Conservation (phyloP, 805 yeast species). For the Barnettozyma californica region DNA sequence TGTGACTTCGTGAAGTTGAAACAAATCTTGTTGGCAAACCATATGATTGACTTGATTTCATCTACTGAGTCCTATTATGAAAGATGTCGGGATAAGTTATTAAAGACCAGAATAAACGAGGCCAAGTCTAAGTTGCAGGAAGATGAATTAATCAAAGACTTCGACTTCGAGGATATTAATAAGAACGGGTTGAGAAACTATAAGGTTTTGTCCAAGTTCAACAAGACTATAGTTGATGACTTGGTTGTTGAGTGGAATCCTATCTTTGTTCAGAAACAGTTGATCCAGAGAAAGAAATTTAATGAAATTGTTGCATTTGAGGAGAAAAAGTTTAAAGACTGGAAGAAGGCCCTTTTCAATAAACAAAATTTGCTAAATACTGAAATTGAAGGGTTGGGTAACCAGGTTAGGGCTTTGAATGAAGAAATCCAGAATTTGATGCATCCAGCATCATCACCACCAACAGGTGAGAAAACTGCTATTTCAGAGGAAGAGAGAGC, state of each 20-base stretch:
- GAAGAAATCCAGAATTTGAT: conserved; percentile 5
- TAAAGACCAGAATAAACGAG: conserved; percentile 39
- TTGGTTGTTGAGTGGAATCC: conserved; percentile 41
- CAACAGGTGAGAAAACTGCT: not conserved
- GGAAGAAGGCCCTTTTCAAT: conserved; percentile 51
- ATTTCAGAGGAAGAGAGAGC: not conserved
- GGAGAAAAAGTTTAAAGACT: conserved; percentile 53
- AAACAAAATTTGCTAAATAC: conserved; percentile 52
- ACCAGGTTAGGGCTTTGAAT: conserved; percentile 15
- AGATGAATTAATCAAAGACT: conserved; percentile 5
- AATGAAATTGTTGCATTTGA: conserved; percentile 40
- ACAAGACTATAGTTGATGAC: conserved; percentile 34
- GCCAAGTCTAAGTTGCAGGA: conserved; percentile 18
- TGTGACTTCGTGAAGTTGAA: conserved; percentile 72
- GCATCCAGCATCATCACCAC: not conserved
- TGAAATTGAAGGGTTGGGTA: conserved; percentile 38
- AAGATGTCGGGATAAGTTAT: conserved; percentile 53
- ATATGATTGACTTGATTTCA: conserved; percentile 73
- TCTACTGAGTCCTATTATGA: conserved; percentile 77
- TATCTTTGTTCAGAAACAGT: conserved; percentile 39
- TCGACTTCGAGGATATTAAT: conserved; percentile 26
- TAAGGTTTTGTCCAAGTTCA: conserved; percentile 32
- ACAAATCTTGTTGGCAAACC: conserved; percentile 56
- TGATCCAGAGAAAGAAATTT: conserved; percentile 37
- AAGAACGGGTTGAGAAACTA: conserved; percentile 33